Percentiles rank a stretch among this genome's conserved stretches.
These are phyloP conservation scores for Crithidia thermophila DNA, from an alignment of 208 protist genomes.

Conservation along the genomic window DNA sequence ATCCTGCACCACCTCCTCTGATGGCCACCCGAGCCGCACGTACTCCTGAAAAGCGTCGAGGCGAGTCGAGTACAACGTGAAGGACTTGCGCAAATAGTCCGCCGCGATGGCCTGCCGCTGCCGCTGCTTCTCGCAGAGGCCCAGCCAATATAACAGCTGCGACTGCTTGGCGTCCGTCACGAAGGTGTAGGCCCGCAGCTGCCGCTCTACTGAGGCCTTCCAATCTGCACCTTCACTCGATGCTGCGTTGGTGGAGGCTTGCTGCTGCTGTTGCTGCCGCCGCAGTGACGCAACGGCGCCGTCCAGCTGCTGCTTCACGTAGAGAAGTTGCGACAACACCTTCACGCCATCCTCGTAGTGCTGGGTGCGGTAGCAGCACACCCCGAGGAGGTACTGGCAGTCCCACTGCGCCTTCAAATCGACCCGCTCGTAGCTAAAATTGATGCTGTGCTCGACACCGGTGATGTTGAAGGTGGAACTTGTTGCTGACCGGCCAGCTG, in stretches of 20 bases:
- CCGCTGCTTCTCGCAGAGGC: slow-evolving; percentile 52
- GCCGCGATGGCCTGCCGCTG: slow-evolving; percentile 26
- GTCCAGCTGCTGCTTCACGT: slow-evolving; percentile 27
- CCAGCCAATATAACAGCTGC: slow-evolving; percentile 70
- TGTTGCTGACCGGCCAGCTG: background rate
- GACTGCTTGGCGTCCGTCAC: slow-evolving; percentile 27
- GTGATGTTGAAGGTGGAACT: background rate
- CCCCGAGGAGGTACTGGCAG: slow-evolving; percentile 80
- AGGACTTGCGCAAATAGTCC: slow-evolving; percentile 27
- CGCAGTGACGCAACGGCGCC: slow-evolving; percentile 15
- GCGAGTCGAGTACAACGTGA: slow-evolving; percentile 42
- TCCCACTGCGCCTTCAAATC: slow-evolving; percentile 63
- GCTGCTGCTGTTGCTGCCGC: slow-evolving; percentile 14
- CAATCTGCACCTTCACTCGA: background rate
- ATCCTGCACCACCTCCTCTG: slow-evolving; percentile 17
- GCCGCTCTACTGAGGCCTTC: background rate
- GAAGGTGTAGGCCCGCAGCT: slow-evolving; percentile 25
- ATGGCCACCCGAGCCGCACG: slow-evolving; percentile 28
- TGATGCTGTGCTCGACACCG: slow-evolving; percentile 4
- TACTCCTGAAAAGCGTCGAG: slow-evolving; percentile 62
- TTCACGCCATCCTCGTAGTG: slow-evolving; percentile 62
- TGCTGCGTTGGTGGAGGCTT: slow-evolving; percentile 6
- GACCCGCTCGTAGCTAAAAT: slow-evolving; percentile 25
- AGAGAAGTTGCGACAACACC: slow-evolving; percentile 58
- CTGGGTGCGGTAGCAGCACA: slow-evolving; percentile 69